Evolutionary conservation across 768 basidiomycete genomes (phyloP).

Genomic region (Exsudoporus frostii): DNA sequence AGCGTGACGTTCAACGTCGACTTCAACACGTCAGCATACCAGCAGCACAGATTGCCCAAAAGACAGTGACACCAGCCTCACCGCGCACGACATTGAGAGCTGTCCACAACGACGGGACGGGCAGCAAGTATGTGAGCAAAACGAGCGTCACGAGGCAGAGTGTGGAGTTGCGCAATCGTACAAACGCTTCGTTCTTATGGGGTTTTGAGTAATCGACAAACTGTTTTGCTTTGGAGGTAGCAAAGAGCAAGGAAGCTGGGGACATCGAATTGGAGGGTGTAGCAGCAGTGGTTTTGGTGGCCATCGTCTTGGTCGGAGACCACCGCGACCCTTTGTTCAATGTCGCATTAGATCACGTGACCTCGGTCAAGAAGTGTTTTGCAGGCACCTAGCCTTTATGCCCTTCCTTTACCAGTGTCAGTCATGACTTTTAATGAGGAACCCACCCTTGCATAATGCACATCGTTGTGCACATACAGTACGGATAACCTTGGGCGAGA

Average conservation of each 20-base stretch:
- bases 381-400: no score
- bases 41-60: constrained; percentile 27
- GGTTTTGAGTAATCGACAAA: constrained; percentile 33
- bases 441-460: no score
- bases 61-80: background rate
- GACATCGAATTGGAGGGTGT: constrained; percentile 13
- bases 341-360: background rate
- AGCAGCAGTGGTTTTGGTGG: constrained; percentile 3
- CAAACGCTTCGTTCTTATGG: constrained; percentile 34
- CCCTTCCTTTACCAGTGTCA: no score
- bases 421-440: no score
- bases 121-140: constrained; percentile 37
- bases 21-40: constrained; percentile 23
- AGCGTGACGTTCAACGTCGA: background rate
- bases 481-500: no score
- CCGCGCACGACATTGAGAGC: constrained; percentile 32
- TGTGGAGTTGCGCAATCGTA: constrained; percentile 39
- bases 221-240: constrained; percentile 19
- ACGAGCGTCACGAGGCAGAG: constrained; percentile 31
- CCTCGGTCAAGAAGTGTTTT: background rate
- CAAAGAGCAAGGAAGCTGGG: constrained; percentile 24
- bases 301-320: constrained; percentile 10
- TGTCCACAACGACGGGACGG: constrained; percentile 37
- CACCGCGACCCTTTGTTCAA: background rate
- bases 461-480: no score